Conservation (phyloP, 2,329 filamentous ascomycete genomes). For the Colletotrichum tropicale region DNA sequence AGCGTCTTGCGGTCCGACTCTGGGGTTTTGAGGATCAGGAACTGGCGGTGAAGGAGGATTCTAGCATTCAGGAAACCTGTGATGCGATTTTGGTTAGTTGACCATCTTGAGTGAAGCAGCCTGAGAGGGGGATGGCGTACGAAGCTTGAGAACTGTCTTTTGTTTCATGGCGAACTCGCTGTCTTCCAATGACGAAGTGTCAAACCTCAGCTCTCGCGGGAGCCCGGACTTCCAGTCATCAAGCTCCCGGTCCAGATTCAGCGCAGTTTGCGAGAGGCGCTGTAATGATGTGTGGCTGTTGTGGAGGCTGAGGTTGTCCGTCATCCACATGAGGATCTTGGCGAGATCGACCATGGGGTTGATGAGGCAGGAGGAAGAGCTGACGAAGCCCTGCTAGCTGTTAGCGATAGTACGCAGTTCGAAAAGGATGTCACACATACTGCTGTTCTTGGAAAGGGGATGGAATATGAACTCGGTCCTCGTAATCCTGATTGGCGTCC, state of each 20-base stretch:
- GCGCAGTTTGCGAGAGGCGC: slow-evolving; percentile 6
- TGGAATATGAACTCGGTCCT: slow-evolving; percentile 3
- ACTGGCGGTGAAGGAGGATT: slow-evolving; percentile 10
- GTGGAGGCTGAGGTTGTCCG: slow-evolving; percentile 10
- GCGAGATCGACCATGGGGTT: slow-evolving; percentile 17
- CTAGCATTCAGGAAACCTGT: slow-evolving; percentile 13
- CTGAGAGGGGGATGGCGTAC: neutral
- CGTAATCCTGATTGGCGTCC: slow-evolving; percentile 8
- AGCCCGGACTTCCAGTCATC: slow-evolving; percentile 13
- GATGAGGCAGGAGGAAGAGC: slow-evolving; percentile 8
- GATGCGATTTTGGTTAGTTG: neutral
- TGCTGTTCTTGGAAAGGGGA: slow-evolving; percentile 11
- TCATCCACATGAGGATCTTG: slow-evolving; percentile 20
- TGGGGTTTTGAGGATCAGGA: neutral
- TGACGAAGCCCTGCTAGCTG: neutral
- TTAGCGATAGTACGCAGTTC: neutral
- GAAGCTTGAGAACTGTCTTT: slow-evolving; percentile 11
- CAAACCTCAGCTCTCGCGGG: neutral
- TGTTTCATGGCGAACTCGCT: slow-evolving; percentile 19
- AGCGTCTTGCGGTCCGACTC: slow-evolving; percentile 6
- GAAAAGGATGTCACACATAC: neutral
- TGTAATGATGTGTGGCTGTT: slow-evolving; percentile 11
- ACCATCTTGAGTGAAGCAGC: neutral
- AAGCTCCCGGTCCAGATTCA: slow-evolving; percentile 1
- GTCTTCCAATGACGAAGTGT: slow-evolving; percentile 9